Conservation (phyloP, 1,139 yeast genomes). For the Sugiyamaella paludigena region DNA sequence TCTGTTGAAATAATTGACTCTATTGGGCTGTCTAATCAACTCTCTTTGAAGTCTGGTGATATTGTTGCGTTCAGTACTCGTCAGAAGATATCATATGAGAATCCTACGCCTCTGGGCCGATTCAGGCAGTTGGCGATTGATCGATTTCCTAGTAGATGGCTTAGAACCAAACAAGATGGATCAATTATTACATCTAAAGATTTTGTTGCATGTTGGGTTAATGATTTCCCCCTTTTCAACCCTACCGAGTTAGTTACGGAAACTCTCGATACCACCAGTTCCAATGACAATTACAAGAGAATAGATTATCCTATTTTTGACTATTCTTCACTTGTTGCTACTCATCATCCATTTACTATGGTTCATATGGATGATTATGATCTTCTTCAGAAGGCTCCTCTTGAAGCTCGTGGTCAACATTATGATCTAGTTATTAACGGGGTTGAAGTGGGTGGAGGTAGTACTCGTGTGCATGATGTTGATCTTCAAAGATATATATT, state of each 20-base stretch:
- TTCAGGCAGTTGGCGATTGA: constrained; percentile 71
- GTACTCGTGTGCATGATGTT: constrained; percentile 89
- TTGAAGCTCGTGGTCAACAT: constrained; percentile 82
- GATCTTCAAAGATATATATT: constrained; percentile 64
- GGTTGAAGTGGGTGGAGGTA: constrained; percentile 96
- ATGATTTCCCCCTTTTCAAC: constrained; percentile 84
- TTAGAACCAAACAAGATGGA: constrained; percentile 36
- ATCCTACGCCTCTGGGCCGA: constrained; percentile 92
- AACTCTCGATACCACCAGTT: no score
- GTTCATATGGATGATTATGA: constrained; percentile 67
- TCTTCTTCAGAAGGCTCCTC: constrained; percentile 51
- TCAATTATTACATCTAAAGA: constrained; percentile 27
- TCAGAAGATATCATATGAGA: constrained; percentile 67
- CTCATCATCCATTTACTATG: constrained; percentile 98
- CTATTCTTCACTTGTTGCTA: constrained; percentile 52
- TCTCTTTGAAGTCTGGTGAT: constrained; percentile 57
- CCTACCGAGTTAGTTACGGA: constrained; percentile 52
- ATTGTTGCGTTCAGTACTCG: constrained; percentile 73
- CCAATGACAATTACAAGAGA: constrained; percentile 21
- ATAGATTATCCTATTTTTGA: constrained; percentile 62
- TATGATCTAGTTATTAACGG: constrained; percentile 94
- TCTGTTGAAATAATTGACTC: constrained; percentile 24
- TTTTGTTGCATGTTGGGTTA: constrained; percentile 82
- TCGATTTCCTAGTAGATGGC: constrained; percentile 52
- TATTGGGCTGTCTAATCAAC: constrained; percentile 15